Conservation (phyloP, 768 basidiomycete species). For the Leccinum fibrillosum region DNA sequence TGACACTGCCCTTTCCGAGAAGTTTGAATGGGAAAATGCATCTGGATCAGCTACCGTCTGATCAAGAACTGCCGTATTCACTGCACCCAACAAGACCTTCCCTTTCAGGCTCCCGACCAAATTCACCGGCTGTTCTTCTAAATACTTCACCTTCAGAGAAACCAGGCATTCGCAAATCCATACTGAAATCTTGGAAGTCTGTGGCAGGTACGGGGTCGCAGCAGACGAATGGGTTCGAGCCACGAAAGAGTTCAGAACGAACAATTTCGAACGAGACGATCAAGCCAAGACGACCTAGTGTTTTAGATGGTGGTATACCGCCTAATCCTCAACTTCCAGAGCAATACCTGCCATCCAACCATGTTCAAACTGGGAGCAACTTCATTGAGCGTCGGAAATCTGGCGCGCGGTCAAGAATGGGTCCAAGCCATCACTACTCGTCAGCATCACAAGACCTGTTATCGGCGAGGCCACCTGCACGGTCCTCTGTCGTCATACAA, state of each 20-base stretch:
- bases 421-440: conserved; percentile 18
- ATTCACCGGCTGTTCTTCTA: conserved; percentile 20
- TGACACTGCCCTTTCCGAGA: conserved; percentile 28
- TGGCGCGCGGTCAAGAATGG: conserved; percentile 17
- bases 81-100: conserved; percentile 32
- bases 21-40: conserved; percentile 15
- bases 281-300: conserved; percentile 45
- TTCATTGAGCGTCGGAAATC: conserved; percentile 28
- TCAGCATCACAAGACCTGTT: conserved; percentile 33
- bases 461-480: conserved; percentile 5
- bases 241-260: conserved; percentile 40
- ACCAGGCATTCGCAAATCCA: conserved; percentile 59
- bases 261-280: conserved; percentile 32
- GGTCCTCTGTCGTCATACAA: conserved; percentile 16
- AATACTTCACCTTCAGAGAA: conserved; percentile 38
- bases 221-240: conserved; percentile 30
- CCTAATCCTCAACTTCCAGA: conserved; percentile 63
- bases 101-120: conserved; percentile 31
- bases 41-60: conserved; percentile 57
- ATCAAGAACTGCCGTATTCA: conserved; percentile 61
- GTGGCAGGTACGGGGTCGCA: conserved; percentile 35
- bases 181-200: conserved; percentile 64
- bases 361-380: conserved; percentile 31
- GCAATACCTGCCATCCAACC: conserved; percentile 38
- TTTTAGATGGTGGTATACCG: conserved; percentile 47